These are phyloP conservation scores for Carex kokanica DNA, from an alignment of 176 grass and related monocot genomes.

Conservation along the genomic window DNA sequence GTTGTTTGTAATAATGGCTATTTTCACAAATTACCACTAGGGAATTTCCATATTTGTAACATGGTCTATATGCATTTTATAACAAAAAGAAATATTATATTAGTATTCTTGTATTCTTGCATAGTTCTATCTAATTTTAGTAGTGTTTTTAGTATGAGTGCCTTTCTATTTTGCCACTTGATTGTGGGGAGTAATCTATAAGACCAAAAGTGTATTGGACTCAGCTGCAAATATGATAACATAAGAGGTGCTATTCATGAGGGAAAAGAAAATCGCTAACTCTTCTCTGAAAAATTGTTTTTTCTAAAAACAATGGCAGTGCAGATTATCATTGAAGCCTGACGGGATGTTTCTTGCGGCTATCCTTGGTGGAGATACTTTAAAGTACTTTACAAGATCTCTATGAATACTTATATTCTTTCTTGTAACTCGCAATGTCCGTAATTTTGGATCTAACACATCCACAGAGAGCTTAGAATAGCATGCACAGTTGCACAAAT, in stretches of 20 bases:
- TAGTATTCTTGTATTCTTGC: neutral
- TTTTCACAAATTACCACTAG: neutral
- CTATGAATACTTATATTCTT: conserved; percentile 10
- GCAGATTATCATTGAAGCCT: conserved; percentile 74
- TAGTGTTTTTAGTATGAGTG: neutral
- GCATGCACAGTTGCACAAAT: conserved; percentile 96
- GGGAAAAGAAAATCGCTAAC: neutral
- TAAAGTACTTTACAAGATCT: conserved; percentile 49
- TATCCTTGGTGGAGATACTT: conserved; percentile 90
- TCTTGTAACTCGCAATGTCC: conserved; percentile 19
- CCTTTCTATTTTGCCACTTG: neutral
- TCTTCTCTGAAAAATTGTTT: conserved; percentile 24
- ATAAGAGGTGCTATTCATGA: neutral
- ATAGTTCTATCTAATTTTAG: neutral
- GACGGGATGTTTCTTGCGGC: conserved; percentile 91
- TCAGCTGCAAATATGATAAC: neutral
- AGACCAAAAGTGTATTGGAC: neutral
- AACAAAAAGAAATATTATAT: neutral
- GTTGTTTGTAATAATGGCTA: neutral
- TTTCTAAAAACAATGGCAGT: conserved; percentile 44
- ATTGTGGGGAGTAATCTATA: neutral
- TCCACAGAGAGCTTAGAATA: conserved; percentile 81
- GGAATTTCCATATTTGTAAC: neutral
- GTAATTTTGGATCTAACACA: conserved; percentile 21
- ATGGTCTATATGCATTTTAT: neutral